Conservation (phyloP, 2,329 filamentous ascomycete genomes). For the Hymenoscyphus linearis region DNA sequence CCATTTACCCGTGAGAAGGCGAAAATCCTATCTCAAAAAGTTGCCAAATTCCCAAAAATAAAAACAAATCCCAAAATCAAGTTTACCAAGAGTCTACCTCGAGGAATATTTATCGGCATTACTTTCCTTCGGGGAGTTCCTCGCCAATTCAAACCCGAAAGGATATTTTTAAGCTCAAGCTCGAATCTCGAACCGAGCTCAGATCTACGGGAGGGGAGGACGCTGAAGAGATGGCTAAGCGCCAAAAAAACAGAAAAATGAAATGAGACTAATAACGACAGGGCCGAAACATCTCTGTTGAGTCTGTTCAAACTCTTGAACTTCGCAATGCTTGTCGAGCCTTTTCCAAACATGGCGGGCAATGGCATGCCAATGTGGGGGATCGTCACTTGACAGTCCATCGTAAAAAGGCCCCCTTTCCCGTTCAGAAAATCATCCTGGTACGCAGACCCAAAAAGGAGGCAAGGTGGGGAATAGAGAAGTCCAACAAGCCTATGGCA, state of each 20-base stretch:
- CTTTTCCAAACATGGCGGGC: background rate
- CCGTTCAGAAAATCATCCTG: background rate
- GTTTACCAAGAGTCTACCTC: too few species aligned
- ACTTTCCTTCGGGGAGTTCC: too few species aligned
- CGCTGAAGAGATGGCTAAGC: background rate
- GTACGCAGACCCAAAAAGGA: background rate
- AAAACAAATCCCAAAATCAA: too few species aligned
- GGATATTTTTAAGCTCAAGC: background rate
- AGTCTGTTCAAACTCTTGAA: background rate
- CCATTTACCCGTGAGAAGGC: too few species aligned
- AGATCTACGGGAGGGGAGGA: background rate
- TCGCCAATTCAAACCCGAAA: too few species aligned
- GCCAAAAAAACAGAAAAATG: background rate
- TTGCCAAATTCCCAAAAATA: too few species aligned
- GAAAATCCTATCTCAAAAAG: too few species aligned
- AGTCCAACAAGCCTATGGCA: background rate
- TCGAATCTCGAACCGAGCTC: background rate
- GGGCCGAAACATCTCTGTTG: background rate
- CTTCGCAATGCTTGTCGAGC: background rate
- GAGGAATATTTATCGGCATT: too few species aligned
- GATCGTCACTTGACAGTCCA: background rate
- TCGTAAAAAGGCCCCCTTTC: background rate
- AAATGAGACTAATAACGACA: background rate
- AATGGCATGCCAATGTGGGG: background rate
- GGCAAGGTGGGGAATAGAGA: background rate